Percentiles rank a stretch among this genome's conserved stretches.
These are phyloP conservation scores for Petrea volubilis DNA, from an alignment of 257 asterid species.

Conservation along the genomic window DNA sequence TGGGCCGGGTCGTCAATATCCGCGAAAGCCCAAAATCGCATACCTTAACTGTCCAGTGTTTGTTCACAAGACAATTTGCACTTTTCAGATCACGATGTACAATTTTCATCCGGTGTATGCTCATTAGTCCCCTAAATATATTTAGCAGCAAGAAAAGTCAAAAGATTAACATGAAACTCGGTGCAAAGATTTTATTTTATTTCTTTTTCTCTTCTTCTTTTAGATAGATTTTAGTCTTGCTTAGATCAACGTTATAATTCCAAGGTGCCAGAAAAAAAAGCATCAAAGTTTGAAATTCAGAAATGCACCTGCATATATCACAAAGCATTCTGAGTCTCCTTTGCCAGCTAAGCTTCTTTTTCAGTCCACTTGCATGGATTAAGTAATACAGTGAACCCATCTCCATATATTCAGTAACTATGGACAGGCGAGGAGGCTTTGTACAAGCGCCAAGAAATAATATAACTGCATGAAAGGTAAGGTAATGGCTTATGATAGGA, in stretches of 20 bases:
- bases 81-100: slow-evolving; percentile 92
- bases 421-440: slow-evolving; percentile 81
- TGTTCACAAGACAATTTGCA: slow-evolving; percentile 91
- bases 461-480: slow-evolving; percentile 60
- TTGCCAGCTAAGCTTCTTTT: slow-evolving; percentile 89
- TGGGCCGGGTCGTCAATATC: slow-evolving; percentile 46
- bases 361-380: slow-evolving; percentile 81
- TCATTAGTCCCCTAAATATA: slow-evolving; percentile 67
- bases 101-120: slow-evolving; percentile 86
- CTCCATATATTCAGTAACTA: slow-evolving; percentile 90
- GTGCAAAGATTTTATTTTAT: neutral
- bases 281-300: neutral
- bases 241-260: slow-evolving; percentile 2
- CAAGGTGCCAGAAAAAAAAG: slow-evolving; percentile 11
- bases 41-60: slow-evolving; percentile 83
- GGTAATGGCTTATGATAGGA: slow-evolving; percentile 5
- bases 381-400: slow-evolving; percentile 89
- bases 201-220: too few species aligned
- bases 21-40: slow-evolving; percentile 94
- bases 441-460: slow-evolving; percentile 93
- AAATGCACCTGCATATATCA: slow-evolving; percentile 82
- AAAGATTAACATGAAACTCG: neutral
- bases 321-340: slow-evolving; percentile 82
- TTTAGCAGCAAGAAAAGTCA: slow-evolving; percentile 8
- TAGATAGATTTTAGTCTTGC: neutral